These are phyloP conservation scores for Pleurotus ostreatus DNA, from an alignment of 768 basidiomycete genomes.

Conservation along the genomic window DNA sequence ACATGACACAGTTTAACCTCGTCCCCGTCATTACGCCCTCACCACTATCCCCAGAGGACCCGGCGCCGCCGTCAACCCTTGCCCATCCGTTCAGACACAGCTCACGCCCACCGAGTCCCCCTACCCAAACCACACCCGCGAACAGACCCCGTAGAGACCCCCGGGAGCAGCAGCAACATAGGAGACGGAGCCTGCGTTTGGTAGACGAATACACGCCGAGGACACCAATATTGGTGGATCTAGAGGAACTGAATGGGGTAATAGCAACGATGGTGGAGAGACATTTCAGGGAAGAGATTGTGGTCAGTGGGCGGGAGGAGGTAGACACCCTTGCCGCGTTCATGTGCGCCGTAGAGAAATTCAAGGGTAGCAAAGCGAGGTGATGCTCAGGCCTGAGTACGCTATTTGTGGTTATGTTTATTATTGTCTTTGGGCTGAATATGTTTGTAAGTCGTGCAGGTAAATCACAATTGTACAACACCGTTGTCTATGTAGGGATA, in stretches of 20 bases:
- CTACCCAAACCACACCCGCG: constrained; percentile 49
- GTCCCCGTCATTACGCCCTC: constrained; percentile 69
- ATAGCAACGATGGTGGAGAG: constrained; percentile 67
- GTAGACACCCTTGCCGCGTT: constrained; percentile 80
- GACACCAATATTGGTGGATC: constrained; percentile 66
- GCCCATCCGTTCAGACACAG: constrained; percentile 41
- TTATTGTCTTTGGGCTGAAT: not conserved
- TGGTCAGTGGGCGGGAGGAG: constrained; percentile 57
- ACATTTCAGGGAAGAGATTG: constrained; percentile 62
- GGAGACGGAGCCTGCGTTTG: constrained; percentile 69
- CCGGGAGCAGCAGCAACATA: constrained; percentile 37
- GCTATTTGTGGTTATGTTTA: not conserved
- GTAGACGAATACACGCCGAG: constrained; percentile 57
- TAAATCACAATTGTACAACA: too few relatives aligned
- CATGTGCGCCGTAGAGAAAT: constrained; percentile 71
- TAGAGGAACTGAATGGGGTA: constrained; percentile 61
- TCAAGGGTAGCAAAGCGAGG: constrained; percentile 27
- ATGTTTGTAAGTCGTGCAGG: too few relatives aligned
- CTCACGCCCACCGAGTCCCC: constrained; percentile 51
- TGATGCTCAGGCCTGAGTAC: not conserved
- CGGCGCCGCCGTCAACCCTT: constrained; percentile 63
- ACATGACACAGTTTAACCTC: constrained; percentile 70
- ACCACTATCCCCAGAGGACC: constrained; percentile 61
- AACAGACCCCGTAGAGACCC: constrained; percentile 68
- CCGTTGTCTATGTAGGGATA: too few relatives aligned